Evolutionary conservation across 2,329 filamentous ascomycete species (phyloP), one percentile per base, ranked within the genome.

Genomic region (Aspergillus sp.): DNA sequence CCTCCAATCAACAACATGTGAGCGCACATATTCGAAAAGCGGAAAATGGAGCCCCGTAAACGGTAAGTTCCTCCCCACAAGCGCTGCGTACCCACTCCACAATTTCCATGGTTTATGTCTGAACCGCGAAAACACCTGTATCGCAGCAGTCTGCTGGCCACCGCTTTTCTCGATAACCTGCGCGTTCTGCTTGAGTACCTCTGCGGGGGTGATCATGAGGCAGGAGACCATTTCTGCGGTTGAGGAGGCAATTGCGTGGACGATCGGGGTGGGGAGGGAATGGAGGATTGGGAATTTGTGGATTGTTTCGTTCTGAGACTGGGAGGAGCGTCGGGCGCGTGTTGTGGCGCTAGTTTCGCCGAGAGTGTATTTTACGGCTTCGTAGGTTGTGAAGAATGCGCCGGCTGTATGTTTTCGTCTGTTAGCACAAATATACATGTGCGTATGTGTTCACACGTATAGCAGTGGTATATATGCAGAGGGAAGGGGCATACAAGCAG

Each of bases 151-250:
- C 15, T 48, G 48, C 5, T 50, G 45, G 43, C 43, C 12, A 20
- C 47, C 41, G 9, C 62, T 50, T 12, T 41, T 60, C 19, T 74
- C 74, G 1, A 93, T 74, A 79, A 95, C 90, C 67, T 95, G 90
- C 0, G 90, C 89, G 67, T 95, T 95, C 64, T 95, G 90, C 71
- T 96, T 95, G 53, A 95, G 81, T 6, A 95, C 88, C 65, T 95
- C 90, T 12, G 89, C 88, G 0, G 90, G 90, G 0, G 90, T 91
- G 32, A 95, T 79, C 51, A 95, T 87, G 17, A 89, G 76, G 63
- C 90, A 95, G 4, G 88, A 90, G 3, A 89, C 86, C 56, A 90
- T 79, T 68, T 96, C 90, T 1, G 85, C 90, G 13, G 82, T 70
- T 2, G 83, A 84, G 1, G 88, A 94, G 10, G 89, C 85, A 3